Base-by-base conservation (phyloP, 805 yeast species). In the Monosporozyma servazzii region DNA sequence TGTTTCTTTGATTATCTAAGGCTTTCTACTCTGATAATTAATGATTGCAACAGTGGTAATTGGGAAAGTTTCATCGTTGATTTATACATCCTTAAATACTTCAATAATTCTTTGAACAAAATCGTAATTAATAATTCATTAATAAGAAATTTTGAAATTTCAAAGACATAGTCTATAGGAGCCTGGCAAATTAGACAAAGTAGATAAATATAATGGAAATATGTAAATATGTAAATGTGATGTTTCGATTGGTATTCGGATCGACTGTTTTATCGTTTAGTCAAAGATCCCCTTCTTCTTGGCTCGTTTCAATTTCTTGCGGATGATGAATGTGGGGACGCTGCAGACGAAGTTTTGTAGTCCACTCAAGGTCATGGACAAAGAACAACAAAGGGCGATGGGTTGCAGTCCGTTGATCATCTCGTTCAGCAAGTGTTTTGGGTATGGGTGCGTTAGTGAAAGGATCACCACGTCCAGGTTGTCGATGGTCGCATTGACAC, bases 401-500 rank as follows among this genome's bases (percentile, higher is more conserved):
- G 74, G 74, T 46, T 67, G 61, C 47, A 72, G 50, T 15, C 67
- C 67, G 51, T 64, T 60, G 36, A 71, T 62, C 60, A 71, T 52
- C 50, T 72, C 73, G 47, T 64, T 67, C 17, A 72, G 54, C 25
- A 69, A 58, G 49, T 69, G 74, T 50, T 68, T 71, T 2, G 74
- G 72, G 56, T 64, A 72, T 27, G 69, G 67, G 41, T 71, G 71
- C 21, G 68, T 62, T n/a, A 69, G 53, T 8, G 73, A 65, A 30
- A 69, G 59, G 6, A 69, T 43, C 3, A 70, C 60, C 21, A 71
- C 67, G 47, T 60, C 64, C 45, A 64, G 45, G 37, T 55, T 53
- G 45, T 63, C 62, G 20, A 65, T 49, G 20, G 58, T 56, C 13
- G 63, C 64, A 36, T 59, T 56, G 15, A 58, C 50, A 49, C 67